Evolutionary conservation across 2,329 filamentous ascomycete species (phyloP).

Genomic region (Massarina eburnea): DNA sequence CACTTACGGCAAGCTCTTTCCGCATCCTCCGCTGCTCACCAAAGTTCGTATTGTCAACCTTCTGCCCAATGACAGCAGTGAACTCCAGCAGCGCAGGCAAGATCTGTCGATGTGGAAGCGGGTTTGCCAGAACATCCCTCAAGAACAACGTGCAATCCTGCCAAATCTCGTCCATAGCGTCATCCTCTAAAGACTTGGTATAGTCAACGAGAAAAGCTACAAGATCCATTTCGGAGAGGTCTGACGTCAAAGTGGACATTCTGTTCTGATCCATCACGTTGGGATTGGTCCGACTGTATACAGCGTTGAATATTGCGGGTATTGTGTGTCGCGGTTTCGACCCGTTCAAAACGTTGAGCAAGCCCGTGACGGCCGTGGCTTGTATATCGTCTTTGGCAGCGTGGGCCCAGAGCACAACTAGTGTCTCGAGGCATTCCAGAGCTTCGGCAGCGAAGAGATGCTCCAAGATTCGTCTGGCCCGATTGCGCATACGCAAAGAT

Average conservation of each 20-base stretch:
- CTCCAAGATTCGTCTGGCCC: slow-evolving; percentile 83
- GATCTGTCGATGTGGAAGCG: slow-evolving; percentile 90
- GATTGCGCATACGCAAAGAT: slow-evolving; percentile 85
- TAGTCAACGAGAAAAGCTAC: slow-evolving; percentile 91
- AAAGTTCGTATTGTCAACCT: slow-evolving; percentile 97
- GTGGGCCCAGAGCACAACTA: slow-evolving; percentile 79
- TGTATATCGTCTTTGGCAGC: slow-evolving; percentile 53
- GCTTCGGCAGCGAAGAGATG: slow-evolving; percentile 91
- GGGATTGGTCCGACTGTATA: slow-evolving; percentile 92
- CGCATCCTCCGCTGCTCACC: slow-evolving; percentile 93
- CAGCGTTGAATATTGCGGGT: slow-evolving; percentile 91
- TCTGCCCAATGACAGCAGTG: slow-evolving; percentile 84
- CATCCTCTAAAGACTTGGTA: slow-evolving; percentile 85
- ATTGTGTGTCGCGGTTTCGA: slow-evolving; percentile 89
- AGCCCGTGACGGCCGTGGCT: slow-evolving; percentile 71
- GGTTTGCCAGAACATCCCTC: slow-evolving; percentile 86
- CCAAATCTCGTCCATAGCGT: slow-evolving; percentile 99
- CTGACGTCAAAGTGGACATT: slow-evolving; percentile 85
- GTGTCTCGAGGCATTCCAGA: slow-evolving; percentile 88
- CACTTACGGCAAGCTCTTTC: slow-evolving; percentile 77
- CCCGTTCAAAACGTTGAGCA: slow-evolving; percentile 88
- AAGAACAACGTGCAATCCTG: slow-evolving; percentile 89
- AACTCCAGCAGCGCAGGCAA: slow-evolving; percentile 85
- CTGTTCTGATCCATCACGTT: slow-evolving; percentile 73
- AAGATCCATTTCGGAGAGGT: slow-evolving; percentile 79